Conservation (phyloP, 768 basidiomycete genomes). For the Dendrothele bispora region DNA sequence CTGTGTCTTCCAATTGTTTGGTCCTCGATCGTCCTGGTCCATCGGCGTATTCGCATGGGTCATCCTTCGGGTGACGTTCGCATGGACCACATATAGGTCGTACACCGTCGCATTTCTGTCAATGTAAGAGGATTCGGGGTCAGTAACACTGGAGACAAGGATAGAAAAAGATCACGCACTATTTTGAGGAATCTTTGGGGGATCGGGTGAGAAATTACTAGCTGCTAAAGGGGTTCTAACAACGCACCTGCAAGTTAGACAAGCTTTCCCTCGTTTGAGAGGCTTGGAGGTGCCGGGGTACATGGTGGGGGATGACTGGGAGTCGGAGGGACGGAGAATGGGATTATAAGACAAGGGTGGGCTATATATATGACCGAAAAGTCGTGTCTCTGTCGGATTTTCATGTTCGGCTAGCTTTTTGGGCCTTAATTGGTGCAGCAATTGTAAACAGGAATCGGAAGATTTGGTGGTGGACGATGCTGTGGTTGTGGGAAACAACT, state of each 20-base stretch:
- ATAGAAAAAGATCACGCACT: slow-evolving; percentile 28
- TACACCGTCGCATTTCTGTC: slow-evolving; percentile 66
- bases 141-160: background rate
- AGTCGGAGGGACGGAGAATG: too few relatives aligned
- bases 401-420: too few relatives aligned
- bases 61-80: slow-evolving; percentile 53
- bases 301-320: background rate
- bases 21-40: slow-evolving; percentile 60
- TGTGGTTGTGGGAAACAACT: too few relatives aligned
- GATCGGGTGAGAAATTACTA: slow-evolving; percentile 1
- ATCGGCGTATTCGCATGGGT: slow-evolving; percentile 74
- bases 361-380: too few relatives aligned
- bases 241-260: slow-evolving; percentile 50
- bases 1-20: slow-evolving; percentile 58
- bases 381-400: too few relatives aligned
- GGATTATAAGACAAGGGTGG: too few relatives aligned
- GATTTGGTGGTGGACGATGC: too few relatives aligned
- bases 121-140: background rate
- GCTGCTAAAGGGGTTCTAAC: background rate
- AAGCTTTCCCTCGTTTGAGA: slow-evolving; percentile 53
- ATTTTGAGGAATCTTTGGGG: slow-evolving; percentile 47
- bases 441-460: too few relatives aligned
- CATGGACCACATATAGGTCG: slow-evolving; percentile 70
- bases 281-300: slow-evolving; percentile 31
- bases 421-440: too few relatives aligned